Conservation (phyloP, 768 basidiomycete genomes). For the Coprinopsis strossmayeri region DNA sequence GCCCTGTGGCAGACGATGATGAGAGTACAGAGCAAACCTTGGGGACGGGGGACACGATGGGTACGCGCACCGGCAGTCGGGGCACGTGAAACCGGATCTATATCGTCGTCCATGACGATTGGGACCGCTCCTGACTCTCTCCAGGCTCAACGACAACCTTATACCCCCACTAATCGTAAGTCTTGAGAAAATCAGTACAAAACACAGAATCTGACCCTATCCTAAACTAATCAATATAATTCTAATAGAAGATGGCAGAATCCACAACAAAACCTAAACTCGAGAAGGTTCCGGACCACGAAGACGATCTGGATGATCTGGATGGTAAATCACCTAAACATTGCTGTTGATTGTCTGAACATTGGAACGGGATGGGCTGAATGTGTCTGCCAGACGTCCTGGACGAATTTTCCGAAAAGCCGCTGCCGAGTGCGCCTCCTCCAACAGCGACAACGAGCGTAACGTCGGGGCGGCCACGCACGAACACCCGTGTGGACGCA, state of each 20-base stretch:
- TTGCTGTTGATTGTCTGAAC: too few relatives aligned
- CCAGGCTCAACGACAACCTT: too few relatives aligned
- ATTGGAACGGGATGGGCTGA: too few relatives aligned
- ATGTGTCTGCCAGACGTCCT: slow-evolving; percentile 50
- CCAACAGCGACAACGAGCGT: slow-evolving; percentile 26
- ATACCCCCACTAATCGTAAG: too few relatives aligned
- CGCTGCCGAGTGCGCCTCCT: slow-evolving; percentile 21
- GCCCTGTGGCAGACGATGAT: too few relatives aligned
- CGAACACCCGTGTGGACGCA: slow-evolving; percentile 42
- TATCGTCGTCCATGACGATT: too few relatives aligned
- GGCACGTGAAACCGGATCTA: too few relatives aligned
- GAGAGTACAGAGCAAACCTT: too few relatives aligned
- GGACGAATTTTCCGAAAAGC: slow-evolving; percentile 30
- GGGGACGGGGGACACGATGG: too few relatives aligned
- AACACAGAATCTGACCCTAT: not conserved
- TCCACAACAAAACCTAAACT: slow-evolving; percentile 15
- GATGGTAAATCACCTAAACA: slow-evolving; percentile 50
- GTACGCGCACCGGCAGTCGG: too few relatives aligned
- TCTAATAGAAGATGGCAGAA: not conserved
- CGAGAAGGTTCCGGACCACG: slow-evolving; percentile 20
- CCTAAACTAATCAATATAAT: not conserved
- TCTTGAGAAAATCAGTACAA: too few relatives aligned
- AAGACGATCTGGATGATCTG: slow-evolving; percentile 65
- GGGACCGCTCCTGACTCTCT: too few relatives aligned
- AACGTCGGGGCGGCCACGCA: slow-evolving; percentile 18